Conservation (phyloP, 2,329 filamentous ascomycete genomes). For the Metarhizium anisopliae region DNA sequence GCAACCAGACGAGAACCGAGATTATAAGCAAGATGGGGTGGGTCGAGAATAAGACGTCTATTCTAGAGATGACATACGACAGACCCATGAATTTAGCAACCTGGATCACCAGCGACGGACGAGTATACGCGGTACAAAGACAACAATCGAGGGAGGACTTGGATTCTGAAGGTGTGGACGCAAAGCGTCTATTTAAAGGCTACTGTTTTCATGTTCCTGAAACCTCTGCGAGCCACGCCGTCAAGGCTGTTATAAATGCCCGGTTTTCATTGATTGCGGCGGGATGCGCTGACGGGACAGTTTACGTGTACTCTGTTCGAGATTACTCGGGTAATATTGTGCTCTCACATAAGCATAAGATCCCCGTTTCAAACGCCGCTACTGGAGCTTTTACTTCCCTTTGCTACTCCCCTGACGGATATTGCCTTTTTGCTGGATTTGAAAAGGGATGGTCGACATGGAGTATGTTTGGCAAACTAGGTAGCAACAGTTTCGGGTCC, state of each 20-base stretch:
- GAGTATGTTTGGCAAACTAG: conserved; percentile 93
- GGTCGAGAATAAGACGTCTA: conserved; percentile 66
- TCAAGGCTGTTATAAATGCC: conserved; percentile 79
- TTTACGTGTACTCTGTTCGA: conserved; percentile 84
- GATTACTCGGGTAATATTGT: conserved; percentile 93
- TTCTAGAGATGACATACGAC: conserved; percentile 85
- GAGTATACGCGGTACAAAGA: conserved; percentile 84
- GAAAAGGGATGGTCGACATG: conserved; percentile 90
- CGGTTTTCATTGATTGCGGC: conserved; percentile 89
- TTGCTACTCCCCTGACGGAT: conserved; percentile 87
- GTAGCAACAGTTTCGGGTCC: conserved; percentile 72
- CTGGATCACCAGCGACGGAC: conserved; percentile 84
- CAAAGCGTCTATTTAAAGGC: conserved; percentile 71
- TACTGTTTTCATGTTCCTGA: conserved; percentile 80
- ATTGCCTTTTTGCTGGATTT: conserved; percentile 90
- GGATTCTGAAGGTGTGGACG: conserved; percentile 33
- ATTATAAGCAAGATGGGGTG: conserved; percentile 80
- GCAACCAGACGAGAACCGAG: conserved; percentile 84
- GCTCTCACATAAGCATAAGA: conserved; percentile 66
- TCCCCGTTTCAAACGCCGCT: conserved; percentile 56
- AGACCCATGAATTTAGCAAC: conserved; percentile 92
- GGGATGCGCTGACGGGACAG: conserved; percentile 67
- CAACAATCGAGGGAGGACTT: conserved; percentile 32
- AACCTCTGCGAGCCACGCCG: conserved; percentile 49
- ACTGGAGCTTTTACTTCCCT: conserved; percentile 68